Base-by-base conservation (phyloP, 1,284 basidiomycete species). In the Ganoderma resinaceum region DNA sequence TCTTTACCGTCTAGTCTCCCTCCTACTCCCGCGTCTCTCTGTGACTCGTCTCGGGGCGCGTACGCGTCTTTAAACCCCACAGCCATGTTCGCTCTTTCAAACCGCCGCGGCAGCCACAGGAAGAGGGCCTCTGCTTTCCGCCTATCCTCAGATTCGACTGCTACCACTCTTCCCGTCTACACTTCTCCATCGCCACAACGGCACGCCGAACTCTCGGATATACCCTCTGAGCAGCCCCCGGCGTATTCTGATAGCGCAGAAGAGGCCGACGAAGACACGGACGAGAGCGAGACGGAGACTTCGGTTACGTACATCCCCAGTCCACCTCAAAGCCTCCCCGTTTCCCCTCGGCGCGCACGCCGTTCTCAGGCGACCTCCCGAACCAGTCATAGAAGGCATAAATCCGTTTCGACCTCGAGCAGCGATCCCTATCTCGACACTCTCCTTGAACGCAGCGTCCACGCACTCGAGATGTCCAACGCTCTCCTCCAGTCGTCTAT, bases 381-480 rank as follows among this genome's bases (percentile, higher is more conserved):
- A 18, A 57, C 63, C 49, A 61, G 53, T 2, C 69, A 69, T 29
- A 63, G 67, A 42, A 59, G 71, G 49, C 67, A 70, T 38, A 65
- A 70, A 43, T 69, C 67, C 52, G 31, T 69, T 23, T 62, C 69
- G 11, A 71, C 74, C 37, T 68, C 76, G 4, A 74, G 76, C 29
- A 74, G 75, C 29, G 82, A 84, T 70, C 80, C 83, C 29, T 89
- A 87, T 74, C 84, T 94, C 29, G 92, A 94, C 78, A 86, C 89
- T n/a, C 82, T 95, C 18, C 84, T 95, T 3, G 91, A 89, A 70
- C 87, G 93, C 70, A 93, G 91, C 71, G 91, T 95, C 20, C 89
- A 93, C 79, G 93, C 93, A 4, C 83, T 95, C 11, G 93, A 95
- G 77, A 89, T 93, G 83, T 94, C 93, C 9, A 95, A 95, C 70